Evolutionary conservation across 1,284 basidiomycete species (phyloP), one percentile per base, ranked within the genome.

Genomic region (Volvariella volvacea): DNA sequence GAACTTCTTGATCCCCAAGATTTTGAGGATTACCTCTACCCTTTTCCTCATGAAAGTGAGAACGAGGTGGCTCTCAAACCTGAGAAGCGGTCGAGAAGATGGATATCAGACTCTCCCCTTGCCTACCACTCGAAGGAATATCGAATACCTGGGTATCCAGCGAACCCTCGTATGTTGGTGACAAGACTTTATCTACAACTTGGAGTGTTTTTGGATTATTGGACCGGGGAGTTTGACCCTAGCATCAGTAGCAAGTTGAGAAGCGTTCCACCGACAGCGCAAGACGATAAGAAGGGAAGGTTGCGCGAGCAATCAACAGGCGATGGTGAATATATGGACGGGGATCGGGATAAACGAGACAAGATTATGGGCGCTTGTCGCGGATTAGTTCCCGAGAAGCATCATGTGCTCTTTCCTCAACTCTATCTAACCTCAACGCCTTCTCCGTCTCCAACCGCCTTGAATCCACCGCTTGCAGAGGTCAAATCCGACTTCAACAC

Each of bases 111-210:
- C 30, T 80, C 78, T 1, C 58, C 67, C 1, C 61, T 78, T 3
- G 61, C 64, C 3, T 82, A 78, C 51, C 65, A 77, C 49, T 66
- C 71, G 1, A 47, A 60, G 1, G 67, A 71, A 15, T 55, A 61
- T 38, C 58, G 54, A 7, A 76, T 67, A 1, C 78, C 80, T 0
- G 76, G 76, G 6, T 75, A 71, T 50, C 80, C 80, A 2, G 69
- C 74, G 1, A 80, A 80, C 50, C 74, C 74, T 6, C 73, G 81
- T 22, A 79, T 78, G 78, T 64, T 71, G n/a, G 61, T 83, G 20
- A 60, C 68, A 4, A 66, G 77, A 4, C 61, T 83, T 7, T 79
- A 77, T 47, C 62, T 81, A 15, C 82, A 84, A 52, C 64, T 76
- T 16, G 82, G 80, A 10, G 58, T 56, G 1, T 76, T 65, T 42